Base-by-base conservation (phyloP, 2,329 filamentous ascomycete genomes). In the Emydomyces testavorans region DNA sequence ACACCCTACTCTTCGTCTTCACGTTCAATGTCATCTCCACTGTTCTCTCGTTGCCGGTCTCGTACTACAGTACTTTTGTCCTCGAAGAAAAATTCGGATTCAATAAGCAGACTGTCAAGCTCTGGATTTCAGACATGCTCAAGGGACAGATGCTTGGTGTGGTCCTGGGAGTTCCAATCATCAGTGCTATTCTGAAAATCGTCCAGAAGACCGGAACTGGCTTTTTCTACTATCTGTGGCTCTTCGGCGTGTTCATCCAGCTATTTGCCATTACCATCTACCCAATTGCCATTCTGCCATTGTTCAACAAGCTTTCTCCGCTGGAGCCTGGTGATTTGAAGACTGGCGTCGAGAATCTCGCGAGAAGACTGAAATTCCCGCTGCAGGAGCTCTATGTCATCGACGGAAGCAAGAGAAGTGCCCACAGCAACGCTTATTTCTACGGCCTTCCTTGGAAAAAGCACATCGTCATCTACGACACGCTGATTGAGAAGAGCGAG, bases 381-480 rank as follows among this genome's bases (percentile, higher is more conserved):
- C 81, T 98, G 24, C 80, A 84, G 53, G 88, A 96, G 62, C 77
- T 98, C 37, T 87, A 94, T 62, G 89, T 96, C 60, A 98, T 98
- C 60, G 86, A 94, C 63, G 87, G 86, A 42, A 89, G 83, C 71
- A 90, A 90, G 73, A 78, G 86, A 58, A 87, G 82, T 62, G 83
- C 85, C 20, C 86, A 94, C 70, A 88, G 83, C 70, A 94, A 94
- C 62, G 85, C 86, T 16, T 94, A 93, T 69, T 98, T 98, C 72
- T 95, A 93, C 59, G 92, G 92, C 52, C 78, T 98, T 48, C 92
- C 92, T 35, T 98, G 90, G 89, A 95, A 95, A 78, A 96, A 96
- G 78, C 93, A 96, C 73, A 98, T 98, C 72, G 92, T 98, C 61
- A 93, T 98, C 62, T 98, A 94, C 65, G 92, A 98, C 64, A 98